Conservation (phyloP, 305 asterid species). For the Fraxinus latifolia region DNA sequence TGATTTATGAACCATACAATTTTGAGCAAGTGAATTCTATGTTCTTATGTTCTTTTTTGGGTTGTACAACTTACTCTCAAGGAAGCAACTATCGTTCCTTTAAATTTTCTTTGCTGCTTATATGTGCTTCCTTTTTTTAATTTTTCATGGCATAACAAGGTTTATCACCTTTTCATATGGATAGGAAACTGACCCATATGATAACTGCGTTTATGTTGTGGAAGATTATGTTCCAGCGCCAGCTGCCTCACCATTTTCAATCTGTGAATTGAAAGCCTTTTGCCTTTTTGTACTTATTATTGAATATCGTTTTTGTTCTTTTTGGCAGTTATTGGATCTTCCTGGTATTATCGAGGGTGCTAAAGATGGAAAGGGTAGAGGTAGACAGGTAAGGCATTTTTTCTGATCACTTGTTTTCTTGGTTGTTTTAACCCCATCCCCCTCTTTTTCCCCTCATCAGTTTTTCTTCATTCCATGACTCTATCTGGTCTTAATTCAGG, state of each 20-base stretch:
- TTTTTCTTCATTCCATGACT: background rate
- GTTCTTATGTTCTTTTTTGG: background rate
- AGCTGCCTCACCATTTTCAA: background rate
- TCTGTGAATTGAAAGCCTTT: background rate
- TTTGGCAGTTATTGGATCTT: slow-evolving; percentile 81
- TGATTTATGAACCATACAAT: background rate
- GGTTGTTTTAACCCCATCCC: background rate
- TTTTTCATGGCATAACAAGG: background rate
- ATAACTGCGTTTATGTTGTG: background rate
- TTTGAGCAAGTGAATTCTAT: background rate
- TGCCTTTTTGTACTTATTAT: background rate
- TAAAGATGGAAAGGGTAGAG: slow-evolving; percentile 98
- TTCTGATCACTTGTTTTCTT: background rate
- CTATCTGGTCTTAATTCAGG: slow-evolving; percentile 42
- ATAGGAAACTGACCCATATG: background rate
- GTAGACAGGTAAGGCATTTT: slow-evolving; percentile 75
- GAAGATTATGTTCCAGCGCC: background rate
- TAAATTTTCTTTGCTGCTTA: background rate
- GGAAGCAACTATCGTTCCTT: background rate
- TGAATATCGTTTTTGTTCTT: slow-evolving; percentile 19
- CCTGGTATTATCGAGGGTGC: slow-evolving; percentile 99
- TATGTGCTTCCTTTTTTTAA: background rate
- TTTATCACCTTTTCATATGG: background rate
- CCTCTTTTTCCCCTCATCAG: background rate
- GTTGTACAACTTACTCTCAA: background rate